Evolutionary conservation across 2,329 filamentous ascomycete genomes (phyloP).

Genomic region (Stachybotrys chartarum): DNA sequence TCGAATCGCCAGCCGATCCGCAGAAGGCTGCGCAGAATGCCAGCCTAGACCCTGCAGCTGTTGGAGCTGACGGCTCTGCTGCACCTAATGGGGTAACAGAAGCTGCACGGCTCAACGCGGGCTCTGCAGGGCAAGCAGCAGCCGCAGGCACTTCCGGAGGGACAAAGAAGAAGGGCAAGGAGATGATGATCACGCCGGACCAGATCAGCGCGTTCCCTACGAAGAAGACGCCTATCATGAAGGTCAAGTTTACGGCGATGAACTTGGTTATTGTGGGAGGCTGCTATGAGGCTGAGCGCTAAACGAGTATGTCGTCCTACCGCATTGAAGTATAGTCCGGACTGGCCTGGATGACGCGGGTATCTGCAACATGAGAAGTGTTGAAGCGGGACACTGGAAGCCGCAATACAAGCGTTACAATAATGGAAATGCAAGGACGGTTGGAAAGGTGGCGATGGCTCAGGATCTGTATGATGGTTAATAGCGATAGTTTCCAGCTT

Average conservation of each 20-base stretch:
- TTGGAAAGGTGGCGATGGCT: neutral
- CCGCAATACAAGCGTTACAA: neutral
- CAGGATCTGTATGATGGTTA: neutral
- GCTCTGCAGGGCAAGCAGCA: constrained; percentile 17
- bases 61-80: constrained; percentile 32
- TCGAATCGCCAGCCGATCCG: constrained; percentile 63
- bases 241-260: constrained; percentile 90
- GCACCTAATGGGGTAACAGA: constrained; percentile 14
- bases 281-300: constrained; percentile 51
- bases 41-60: constrained; percentile 33
- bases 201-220: constrained; percentile 93
- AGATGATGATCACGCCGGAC: constrained; percentile 82
- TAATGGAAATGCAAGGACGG: neutral
- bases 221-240: constrained; percentile 92
- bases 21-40: constrained; percentile 45
- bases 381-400: neutral
- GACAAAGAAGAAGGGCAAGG: constrained; percentile 75
- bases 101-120: constrained; percentile 17
- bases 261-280: constrained; percentile 87
- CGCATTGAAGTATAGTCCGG: no score
- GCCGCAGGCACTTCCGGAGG: constrained; percentile 19
- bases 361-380: no score
- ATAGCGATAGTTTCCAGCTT: no score
- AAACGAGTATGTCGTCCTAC: constrained; percentile 6
- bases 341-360: no score